phyloP scores from a whole-genome alignment of 805 yeast species.

The Lachancea quebecensis region DNA sequence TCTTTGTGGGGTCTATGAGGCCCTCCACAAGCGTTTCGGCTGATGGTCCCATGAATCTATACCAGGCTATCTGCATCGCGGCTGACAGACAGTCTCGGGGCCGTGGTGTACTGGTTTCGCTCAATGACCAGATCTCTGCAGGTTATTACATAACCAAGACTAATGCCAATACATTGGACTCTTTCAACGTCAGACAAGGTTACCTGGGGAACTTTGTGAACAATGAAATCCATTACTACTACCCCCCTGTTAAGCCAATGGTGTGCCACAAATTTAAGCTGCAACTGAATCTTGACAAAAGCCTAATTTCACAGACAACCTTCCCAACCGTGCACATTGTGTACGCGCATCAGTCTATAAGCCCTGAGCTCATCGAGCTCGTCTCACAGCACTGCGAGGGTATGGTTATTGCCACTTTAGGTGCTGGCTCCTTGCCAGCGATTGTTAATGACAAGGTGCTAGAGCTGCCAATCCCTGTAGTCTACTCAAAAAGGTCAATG shows the following conservation, averaged over 20 bases:
- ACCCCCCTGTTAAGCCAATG: slow-evolving; percentile 53
- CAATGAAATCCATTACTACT: slow-evolving; percentile 57
- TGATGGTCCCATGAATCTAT: slow-evolving; percentile 68
- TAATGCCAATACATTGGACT: slow-evolving; percentile 63
- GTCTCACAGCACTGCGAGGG: slow-evolving; percentile 46
- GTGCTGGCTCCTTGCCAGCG: slow-evolving; percentile 59
- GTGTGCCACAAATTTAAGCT: slow-evolving; percentile 41
- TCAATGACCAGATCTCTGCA: slow-evolving; percentile 62
- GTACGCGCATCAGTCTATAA: slow-evolving; percentile 57
- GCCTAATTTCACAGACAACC: slow-evolving; percentile 17
- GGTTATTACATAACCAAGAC: slow-evolving; percentile 67
- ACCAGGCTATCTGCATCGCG: slow-evolving; percentile 63
- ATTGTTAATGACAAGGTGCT: slow-evolving; percentile 40
- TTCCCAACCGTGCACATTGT: slow-evolving; percentile 43
- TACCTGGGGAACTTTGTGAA: slow-evolving; percentile 64
- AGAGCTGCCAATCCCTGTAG: slow-evolving; percentile 43
- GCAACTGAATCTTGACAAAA: slow-evolving; percentile 3
- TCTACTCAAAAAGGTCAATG: slow-evolving; percentile 60
- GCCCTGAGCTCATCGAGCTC: slow-evolving; percentile 40
- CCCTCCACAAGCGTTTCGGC: slow-evolving; percentile 65
- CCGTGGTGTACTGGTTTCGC: slow-evolving; percentile 56
- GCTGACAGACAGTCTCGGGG: slow-evolving; percentile 43
- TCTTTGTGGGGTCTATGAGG: slow-evolving; percentile 68
- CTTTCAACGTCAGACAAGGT: slow-evolving; percentile 67
- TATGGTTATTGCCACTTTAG: slow-evolving; percentile 60